These are phyloP conservation scores for Cicer arietinum DNA, from an alignment of 306 rosid genomes.

Conservation along the genomic window DNA sequence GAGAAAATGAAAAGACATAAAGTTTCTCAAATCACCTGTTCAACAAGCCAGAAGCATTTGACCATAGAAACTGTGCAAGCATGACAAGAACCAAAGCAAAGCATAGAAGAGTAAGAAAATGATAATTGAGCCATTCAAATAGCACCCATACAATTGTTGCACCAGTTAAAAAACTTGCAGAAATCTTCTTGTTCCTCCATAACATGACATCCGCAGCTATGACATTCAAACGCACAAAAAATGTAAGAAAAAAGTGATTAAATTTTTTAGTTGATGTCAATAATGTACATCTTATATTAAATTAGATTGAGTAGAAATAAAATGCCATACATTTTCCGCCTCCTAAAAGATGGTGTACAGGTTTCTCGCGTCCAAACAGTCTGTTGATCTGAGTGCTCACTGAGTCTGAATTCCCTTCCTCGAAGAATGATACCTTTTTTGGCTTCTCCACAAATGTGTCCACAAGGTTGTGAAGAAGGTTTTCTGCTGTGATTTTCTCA, in stretches of 20 bases:
- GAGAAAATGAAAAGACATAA: slow-evolving; percentile 21
- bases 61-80: slow-evolving; percentile 82
- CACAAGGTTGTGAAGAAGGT: slow-evolving; percentile 57
- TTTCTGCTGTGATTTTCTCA: slow-evolving; percentile 66
- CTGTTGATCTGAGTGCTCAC: slow-evolving; percentile 60
- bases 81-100: slow-evolving; percentile 67
- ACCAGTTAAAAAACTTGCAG: slow-evolving; percentile 74
- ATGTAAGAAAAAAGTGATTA: slow-evolving; percentile 7
- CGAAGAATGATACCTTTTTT: slow-evolving; percentile 61
- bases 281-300: slow-evolving; percentile 28
- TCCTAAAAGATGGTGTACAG: slow-evolving; percentile 78
- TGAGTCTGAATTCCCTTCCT: slow-evolving; percentile 56
- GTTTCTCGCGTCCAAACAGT: slow-evolving; percentile 80
- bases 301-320: slow-evolving; percentile 30
- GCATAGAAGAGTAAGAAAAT: slow-evolving; percentile 68
- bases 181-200: slow-evolving; percentile 97
- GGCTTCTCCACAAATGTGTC: slow-evolving; percentile 67
- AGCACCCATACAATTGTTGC: slow-evolving; percentile 85
- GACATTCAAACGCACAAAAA: slow-evolving; percentile 25
- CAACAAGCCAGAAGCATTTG: slow-evolving; percentile 74
- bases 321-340: slow-evolving; percentile 83
- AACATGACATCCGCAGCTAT: slow-evolving; percentile 88
- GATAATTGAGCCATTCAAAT: slow-evolving; percentile 90
- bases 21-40: slow-evolving; percentile 59
- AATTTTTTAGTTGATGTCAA: slow-evolving; percentile 20